Base-by-base conservation (phyloP, 2,329 filamentous ascomycete species). In the Penicillium polonicum region DNA sequence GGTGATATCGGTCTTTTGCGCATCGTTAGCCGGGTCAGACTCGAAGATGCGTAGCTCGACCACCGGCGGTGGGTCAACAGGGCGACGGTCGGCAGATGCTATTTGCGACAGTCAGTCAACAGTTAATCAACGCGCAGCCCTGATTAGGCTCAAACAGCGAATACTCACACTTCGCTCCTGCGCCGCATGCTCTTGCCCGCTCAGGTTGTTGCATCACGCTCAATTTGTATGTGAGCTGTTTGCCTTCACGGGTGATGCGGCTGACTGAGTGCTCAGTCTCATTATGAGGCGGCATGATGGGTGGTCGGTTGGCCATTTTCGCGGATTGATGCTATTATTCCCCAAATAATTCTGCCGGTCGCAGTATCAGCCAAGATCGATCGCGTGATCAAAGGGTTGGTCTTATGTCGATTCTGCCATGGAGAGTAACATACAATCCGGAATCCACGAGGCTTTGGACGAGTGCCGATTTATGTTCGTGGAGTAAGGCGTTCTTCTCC, bases 11-110 rank as follows among this genome's bases (percentile, higher is more conserved):
- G 83, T 83, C 51, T 80, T 77, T 48, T 84, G 81, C 25, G 86
- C 80, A 27, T 86, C 84, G 55, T 80, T 80, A 61, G 70, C 74
- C 17, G 77, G 74, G 27, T 78, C 74, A 10, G 75, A 90, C 71
- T 96, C 90, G 67, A 87, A 91, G 63, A 97, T 89, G 64, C 88
- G 88, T 60, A 99, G 81, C 76, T 96, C 91, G 39, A 97, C 91
- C 55, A 99, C 94, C 0, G 94, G 94, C 2, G 94, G 94, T 60
- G 92, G 92, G 74, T 97, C 93, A 60, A 97, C 92, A 21, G 93
- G 92, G 53, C 93, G 89, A 66, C 93, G 88, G 76, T 97, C 92
- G 68, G 90, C 89, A 59, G 89, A 91, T 43, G 89, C 89, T 92
- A 65, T 65, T 51, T 19, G 52, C 27, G 48, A 51, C 39, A 17